A percentile compares a stretch with the other conserved stretches of the same genome.
These are phyloP conservation scores for Zymoseptoria pseudotritici DNA, from an alignment of 2,329 filamentous ascomycete species.

Conservation along the genomic window DNA sequence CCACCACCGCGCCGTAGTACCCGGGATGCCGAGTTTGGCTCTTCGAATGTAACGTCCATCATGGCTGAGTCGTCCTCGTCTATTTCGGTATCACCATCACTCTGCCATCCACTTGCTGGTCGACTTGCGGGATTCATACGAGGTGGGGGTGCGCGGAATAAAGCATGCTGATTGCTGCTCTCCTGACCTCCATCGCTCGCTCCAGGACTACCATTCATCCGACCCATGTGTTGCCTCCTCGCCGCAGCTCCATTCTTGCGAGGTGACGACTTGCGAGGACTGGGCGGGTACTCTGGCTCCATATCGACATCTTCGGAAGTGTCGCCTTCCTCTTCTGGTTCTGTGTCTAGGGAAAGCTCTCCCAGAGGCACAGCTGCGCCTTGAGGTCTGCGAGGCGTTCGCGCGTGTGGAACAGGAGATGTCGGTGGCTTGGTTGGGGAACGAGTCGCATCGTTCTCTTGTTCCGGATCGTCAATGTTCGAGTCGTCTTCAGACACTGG, in stretches of 20 bases:
- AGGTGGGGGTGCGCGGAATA: slow-evolving; percentile 6
- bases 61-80: slow-evolving; percentile 20
- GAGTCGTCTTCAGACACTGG: slow-evolving; percentile 28
- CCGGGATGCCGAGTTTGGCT: slow-evolving; percentile 22
- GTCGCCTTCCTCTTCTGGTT: slow-evolving; percentile 16
- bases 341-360: slow-evolving; percentile 23
- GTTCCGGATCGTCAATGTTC: slow-evolving; percentile 32
- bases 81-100: slow-evolving; percentile 2
- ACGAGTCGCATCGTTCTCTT: slow-evolving; percentile 44
- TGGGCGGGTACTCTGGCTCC: slow-evolving; percentile 31
- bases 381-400: slow-evolving; percentile 24
- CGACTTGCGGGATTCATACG: neutral
- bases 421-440: slow-evolving; percentile 32
- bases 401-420: slow-evolving; percentile 22
- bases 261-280: slow-evolving; percentile 25
- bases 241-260: slow-evolving; percentile 25
- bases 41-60: slow-evolving; percentile 9
- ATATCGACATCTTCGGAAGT: slow-evolving; percentile 19
- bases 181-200: slow-evolving; percentile 10
- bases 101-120: neutral
- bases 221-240: slow-evolving; percentile 1
- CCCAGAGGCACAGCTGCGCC: slow-evolving; percentile 25
- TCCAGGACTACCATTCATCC: neutral
- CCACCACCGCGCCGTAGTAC: neutral
- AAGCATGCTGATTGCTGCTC: slow-evolving; percentile 20